These are phyloP conservation scores for Auricularia auricula-judae DNA, from an alignment of 768 basidiomycete genomes.

Conservation along the genomic window DNA sequence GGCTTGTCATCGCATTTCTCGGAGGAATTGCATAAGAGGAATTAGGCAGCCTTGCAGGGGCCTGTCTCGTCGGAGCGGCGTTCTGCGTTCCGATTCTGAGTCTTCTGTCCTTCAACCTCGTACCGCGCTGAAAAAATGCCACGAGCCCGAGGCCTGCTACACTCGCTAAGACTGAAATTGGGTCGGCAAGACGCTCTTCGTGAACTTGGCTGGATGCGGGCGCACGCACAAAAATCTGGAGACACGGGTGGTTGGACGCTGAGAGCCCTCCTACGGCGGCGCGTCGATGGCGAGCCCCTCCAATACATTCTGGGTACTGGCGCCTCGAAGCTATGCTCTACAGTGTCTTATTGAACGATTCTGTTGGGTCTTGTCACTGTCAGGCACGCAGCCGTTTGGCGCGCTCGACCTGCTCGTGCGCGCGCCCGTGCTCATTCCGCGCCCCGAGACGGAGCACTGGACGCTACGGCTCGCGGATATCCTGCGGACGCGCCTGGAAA, in stretches of 20 bases:
- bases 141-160: neutral
- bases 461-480: slow-evolving; percentile 44
- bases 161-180: neutral
- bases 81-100: too few species aligned
- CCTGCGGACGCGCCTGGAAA: slow-evolving; percentile 26
- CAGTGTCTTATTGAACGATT: neutral
- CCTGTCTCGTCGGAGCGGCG: too few species aligned
- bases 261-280: slow-evolving; percentile 40
- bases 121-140: neutral
- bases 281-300: slow-evolving; percentile 64
- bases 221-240: slow-evolving; percentile 14
- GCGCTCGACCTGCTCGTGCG: slow-evolving; percentile 62
- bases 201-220: slow-evolving; percentile 42
- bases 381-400: slow-evolving; percentile 83
- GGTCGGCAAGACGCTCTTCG: slow-evolving; percentile 11
- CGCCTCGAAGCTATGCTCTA: slow-evolving; percentile 12
- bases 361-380: too few species aligned
- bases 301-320: slow-evolving; percentile 78
- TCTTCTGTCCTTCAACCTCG: too few species aligned
- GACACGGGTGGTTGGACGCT: neutral
- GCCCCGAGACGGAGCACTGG: slow-evolving; percentile 91
- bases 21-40: too few species aligned
- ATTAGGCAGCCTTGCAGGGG: too few species aligned
- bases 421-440: slow-evolving; percentile 82
- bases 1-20: too few species aligned